A percentile compares a stretch with the other conserved stretches of the same genome.
Evolutionary conservation across 495 filamentous ascomycete genomes (phyloP).

Genomic region (Aspergillus kassunensis): DNA sequence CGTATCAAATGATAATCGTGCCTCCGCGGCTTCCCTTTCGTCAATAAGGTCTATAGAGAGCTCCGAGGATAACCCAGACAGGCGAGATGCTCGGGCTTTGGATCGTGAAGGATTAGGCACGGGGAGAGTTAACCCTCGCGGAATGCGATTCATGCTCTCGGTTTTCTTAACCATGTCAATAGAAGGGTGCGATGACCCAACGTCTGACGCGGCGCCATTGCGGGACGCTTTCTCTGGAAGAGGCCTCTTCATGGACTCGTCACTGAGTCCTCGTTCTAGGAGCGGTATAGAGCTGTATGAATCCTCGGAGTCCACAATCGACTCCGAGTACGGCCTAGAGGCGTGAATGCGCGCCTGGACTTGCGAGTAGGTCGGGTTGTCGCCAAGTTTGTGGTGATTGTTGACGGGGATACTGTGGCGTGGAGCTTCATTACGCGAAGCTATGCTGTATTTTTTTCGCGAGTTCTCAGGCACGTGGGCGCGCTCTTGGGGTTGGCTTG

Average conservation of each 20-base stretch:
- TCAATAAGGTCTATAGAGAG: constrained; percentile 66
- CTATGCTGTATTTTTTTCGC: constrained; percentile 7
- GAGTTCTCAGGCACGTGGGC: background rate
- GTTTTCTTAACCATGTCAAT: constrained; percentile 56
- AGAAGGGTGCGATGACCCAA: constrained; percentile 44
- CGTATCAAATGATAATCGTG: constrained; percentile 30
- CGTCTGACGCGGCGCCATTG: constrained; percentile 28
- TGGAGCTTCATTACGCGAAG: constrained; percentile 5
- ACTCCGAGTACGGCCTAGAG: constrained; percentile 37
- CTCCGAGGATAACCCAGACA: constrained; percentile 78
- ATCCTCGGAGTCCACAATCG: constrained; percentile 52
- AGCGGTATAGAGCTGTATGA: constrained; percentile 78
- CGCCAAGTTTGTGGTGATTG: constrained; percentile 26
- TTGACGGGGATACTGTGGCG: constrained; percentile 17
- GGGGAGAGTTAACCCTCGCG: constrained; percentile 42
- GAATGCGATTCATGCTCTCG: constrained; percentile 53
- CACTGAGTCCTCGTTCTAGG: constrained; percentile 67
- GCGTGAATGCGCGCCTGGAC: constrained; percentile 26
- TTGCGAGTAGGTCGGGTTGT: constrained; percentile 29
- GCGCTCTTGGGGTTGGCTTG: background rate
- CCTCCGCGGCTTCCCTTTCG: constrained; percentile 39
- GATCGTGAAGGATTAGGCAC: constrained; percentile 41
- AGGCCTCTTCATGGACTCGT: constrained; percentile 48
- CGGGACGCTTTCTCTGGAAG: constrained; percentile 9
- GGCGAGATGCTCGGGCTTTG: constrained; percentile 58